Evolutionary conservation across 2,329 filamentous ascomycete species (phyloP).

Genomic region (Gnomoniopsis sp.): DNA sequence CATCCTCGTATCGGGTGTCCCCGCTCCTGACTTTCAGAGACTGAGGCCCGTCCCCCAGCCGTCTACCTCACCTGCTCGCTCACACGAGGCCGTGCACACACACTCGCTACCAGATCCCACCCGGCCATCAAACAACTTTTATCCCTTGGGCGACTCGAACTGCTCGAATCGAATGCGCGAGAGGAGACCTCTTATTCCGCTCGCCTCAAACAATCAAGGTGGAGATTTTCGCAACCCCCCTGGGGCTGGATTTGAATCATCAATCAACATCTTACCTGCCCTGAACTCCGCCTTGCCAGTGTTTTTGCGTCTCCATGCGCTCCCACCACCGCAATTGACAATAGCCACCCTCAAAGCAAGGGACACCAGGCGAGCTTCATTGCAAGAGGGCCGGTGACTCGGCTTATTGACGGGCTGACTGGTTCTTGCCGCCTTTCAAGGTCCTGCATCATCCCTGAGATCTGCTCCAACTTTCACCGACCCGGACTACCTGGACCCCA

Average conservation of each 20-base stretch:
- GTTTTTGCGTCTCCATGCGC: background rate
- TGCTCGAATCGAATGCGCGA: too few species aligned
- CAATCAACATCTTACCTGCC: background rate
- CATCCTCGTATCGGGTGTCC: too few species aligned
- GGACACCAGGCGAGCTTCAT: background rate
- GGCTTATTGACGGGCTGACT: conserved; percentile 3
- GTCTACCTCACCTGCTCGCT: too few species aligned
- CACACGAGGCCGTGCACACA: background rate
- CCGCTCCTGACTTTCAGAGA: too few species aligned
- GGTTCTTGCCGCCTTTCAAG: conserved; percentile 4
- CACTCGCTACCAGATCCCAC: background rate
- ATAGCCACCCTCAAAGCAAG: background rate
- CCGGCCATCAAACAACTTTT: background rate
- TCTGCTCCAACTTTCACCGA: conserved; percentile 1
- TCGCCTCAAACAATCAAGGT: background rate
- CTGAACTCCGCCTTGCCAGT: background rate
- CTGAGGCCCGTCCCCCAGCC: too few species aligned
- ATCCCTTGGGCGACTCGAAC: background rate
- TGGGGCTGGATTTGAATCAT: background rate
- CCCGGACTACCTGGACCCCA: conserved; percentile 5
- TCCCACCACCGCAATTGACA: background rate
- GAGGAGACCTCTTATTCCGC: background rate
- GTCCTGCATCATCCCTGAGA: conserved; percentile 17
- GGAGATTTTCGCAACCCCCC: background rate
- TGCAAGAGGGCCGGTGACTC: background rate